Conservation (phyloP, 2,329 filamentous ascomycete genomes). For the Aciculosporium take region DNA sequence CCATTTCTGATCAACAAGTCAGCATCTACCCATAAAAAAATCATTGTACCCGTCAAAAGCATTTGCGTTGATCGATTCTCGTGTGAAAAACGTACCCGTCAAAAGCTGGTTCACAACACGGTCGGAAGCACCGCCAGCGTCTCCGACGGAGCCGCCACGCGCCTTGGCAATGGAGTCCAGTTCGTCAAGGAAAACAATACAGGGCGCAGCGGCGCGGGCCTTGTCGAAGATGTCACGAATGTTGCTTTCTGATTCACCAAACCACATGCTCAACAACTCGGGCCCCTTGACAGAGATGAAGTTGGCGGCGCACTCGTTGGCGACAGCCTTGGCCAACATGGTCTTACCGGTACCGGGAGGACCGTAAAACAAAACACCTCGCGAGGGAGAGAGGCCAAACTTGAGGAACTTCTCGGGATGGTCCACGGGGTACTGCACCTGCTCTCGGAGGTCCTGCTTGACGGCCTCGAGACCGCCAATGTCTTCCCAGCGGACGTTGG, state of each 20-base stretch:
- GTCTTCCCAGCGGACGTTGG: constrained; percentile 98
- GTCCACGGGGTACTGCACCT: constrained; percentile 96
- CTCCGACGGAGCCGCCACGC: constrained; percentile 88
- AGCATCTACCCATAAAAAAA: no score
- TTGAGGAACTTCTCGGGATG: constrained; percentile 99
- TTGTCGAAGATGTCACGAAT: constrained; percentile 99
- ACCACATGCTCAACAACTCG: constrained; percentile 99
- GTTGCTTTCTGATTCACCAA: constrained; percentile 99
- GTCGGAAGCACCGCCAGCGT: constrained; percentile 95
- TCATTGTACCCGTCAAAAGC: not conserved
- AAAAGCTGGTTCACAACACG: constrained; percentile 99
- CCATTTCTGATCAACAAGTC: constrained; percentile 60
- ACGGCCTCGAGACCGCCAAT: constrained; percentile 96
- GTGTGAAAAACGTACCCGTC: constrained; percentile 51
- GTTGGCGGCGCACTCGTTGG: constrained; percentile 98
- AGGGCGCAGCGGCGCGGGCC: constrained; percentile 92
- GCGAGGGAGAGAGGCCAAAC: constrained; percentile 93
- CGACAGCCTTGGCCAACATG: constrained; percentile 96
- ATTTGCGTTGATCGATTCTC: not conserved
- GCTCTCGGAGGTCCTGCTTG: constrained; percentile 99
- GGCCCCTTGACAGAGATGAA: constrained; percentile 99
- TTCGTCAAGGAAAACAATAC: constrained; percentile 97
- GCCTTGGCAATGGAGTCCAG: constrained; percentile 98
- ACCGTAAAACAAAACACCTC: constrained; percentile 97
- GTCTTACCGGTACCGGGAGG: constrained; percentile 99